These are phyloP conservation scores for Hippophae rhamnoides DNA, from an alignment of 306 rosid species.

Conservation along the genomic window DNA sequence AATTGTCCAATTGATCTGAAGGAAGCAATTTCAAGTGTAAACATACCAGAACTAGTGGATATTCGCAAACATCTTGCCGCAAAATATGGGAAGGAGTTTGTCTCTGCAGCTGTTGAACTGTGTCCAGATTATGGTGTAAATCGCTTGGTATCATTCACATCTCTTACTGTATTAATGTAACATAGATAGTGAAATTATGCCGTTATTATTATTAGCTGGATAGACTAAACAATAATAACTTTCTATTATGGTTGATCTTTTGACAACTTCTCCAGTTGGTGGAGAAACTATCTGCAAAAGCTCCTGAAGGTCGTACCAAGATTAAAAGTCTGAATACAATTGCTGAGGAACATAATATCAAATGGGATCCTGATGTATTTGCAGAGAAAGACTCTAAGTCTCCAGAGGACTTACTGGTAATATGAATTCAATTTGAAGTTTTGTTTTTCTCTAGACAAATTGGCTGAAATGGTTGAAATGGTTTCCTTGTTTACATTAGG, in stretches of 20 bases:
- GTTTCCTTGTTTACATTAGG: not conserved
- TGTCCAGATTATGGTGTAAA: conserved; percentile 94
- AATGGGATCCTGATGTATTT: conserved; percentile 75
- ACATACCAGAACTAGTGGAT: conserved; percentile 77
- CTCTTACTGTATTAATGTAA: conserved; percentile 9
- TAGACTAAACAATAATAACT: conserved; percentile 7
- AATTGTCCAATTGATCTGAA: conserved; percentile 83
- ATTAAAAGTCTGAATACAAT: conserved; percentile 60
- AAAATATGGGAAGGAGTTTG: conserved; percentile 84
- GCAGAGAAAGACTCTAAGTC: conserved; percentile 46
- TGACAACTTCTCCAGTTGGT: conserved; percentile 50
- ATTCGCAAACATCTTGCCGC: conserved; percentile 63
- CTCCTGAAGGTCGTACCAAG: conserved; percentile 85
- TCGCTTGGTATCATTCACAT: conserved; percentile 60
- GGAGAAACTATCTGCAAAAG: conserved; percentile 86
- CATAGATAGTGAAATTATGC: not conserved
- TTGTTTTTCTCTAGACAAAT: not conserved
- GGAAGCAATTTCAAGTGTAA: conserved; percentile 83
- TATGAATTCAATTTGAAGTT: conserved; percentile 13
- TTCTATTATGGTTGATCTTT: conserved; percentile 13
- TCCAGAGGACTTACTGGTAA: conserved; percentile 65
- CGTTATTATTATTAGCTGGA: not conserved
- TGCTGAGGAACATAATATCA: conserved; percentile 85
- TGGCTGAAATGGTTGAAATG: not conserved
- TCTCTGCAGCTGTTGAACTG: conserved; percentile 63